phyloP scores from a whole-genome alignment of 257 asterid species.

The Gentiana dahurica region DNA sequence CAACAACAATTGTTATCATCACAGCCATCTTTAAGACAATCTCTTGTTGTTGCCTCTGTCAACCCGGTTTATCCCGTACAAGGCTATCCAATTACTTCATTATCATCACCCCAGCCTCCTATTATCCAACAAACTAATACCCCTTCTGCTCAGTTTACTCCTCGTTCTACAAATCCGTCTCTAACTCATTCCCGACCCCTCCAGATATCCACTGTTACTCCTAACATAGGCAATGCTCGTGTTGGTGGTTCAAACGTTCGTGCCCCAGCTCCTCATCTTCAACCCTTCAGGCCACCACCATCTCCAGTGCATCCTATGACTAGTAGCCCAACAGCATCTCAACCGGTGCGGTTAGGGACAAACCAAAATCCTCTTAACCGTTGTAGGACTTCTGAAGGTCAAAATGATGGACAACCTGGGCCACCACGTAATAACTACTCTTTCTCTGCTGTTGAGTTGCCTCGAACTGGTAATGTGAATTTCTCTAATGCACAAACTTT shows the following conservation, averaged over 20 bases:
- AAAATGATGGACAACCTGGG: neutral
- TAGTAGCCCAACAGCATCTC: slow-evolving; percentile 5
- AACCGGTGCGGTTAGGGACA: slow-evolving; percentile 3
- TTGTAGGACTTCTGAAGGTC: slow-evolving; percentile 9
- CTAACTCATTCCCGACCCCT: slow-evolving; percentile 40
- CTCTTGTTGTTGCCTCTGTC: neutral
- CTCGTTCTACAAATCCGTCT: slow-evolving; percentile 7
- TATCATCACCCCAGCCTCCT: too few species aligned
- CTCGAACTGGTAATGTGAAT: slow-evolving; percentile 5
- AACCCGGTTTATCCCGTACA: too few species aligned
- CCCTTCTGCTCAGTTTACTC: slow-evolving; percentile 18
- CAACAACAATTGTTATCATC: slow-evolving; percentile 26
- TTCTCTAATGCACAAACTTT: slow-evolving; percentile 20
- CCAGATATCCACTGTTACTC: slow-evolving; percentile 38
- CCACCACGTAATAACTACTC: neutral
- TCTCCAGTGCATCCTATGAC: slow-evolving; percentile 1
- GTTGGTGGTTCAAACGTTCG: slow-evolving; percentile 24
- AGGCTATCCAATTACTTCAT: too few species aligned
- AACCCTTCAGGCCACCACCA: slow-evolving; percentile 35
- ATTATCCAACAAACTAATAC: too few species aligned
- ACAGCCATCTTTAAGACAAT: slow-evolving; percentile 21
- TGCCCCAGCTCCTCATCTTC: slow-evolving; percentile 39
- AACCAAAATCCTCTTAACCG: slow-evolving; percentile 3
- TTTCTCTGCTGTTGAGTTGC: slow-evolving; percentile 18
- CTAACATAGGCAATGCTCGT: slow-evolving; percentile 26